phyloP scores from a whole-genome alignment of 192 early-diverging fungal genomes.

The Kickxella alabastrina region DNA sequence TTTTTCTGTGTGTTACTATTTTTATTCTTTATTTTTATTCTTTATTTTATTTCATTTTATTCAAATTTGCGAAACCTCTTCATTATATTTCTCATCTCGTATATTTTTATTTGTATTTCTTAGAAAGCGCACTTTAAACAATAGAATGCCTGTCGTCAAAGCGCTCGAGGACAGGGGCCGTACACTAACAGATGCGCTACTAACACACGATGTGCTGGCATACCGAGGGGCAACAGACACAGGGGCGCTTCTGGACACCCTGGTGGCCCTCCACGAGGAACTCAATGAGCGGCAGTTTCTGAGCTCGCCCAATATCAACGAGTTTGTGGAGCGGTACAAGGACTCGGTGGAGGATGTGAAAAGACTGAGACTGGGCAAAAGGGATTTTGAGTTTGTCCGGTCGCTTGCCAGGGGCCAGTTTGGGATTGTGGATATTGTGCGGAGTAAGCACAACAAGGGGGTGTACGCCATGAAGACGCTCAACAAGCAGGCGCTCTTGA shows the following conservation, averaged over 20 bases:
- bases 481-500: slow-evolving; percentile 67
- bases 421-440: slow-evolving; percentile 70
- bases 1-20: background rate
- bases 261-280: slow-evolving; percentile 42
- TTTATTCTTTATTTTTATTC: background rate
- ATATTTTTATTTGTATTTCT: background rate
- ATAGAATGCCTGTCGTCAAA: slow-evolving; percentile 15
- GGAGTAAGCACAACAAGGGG: slow-evolving; percentile 60
- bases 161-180: slow-evolving; percentile 37
- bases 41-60: background rate
- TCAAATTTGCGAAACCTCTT: background rate
- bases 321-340: slow-evolving; percentile 44
- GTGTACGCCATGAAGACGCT: slow-evolving; percentile 82
- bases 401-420: slow-evolving; percentile 51
- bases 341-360: slow-evolving; percentile 28
- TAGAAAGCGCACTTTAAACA: background rate
- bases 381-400: slow-evolving; percentile 45
- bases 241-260: slow-evolving; percentile 37
- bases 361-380: slow-evolving; percentile 29
- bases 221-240: slow-evolving; percentile 48
- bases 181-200: slow-evolving; percentile 24
- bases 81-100: background rate
- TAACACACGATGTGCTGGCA: slow-evolving; percentile 33
- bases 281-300: slow-evolving; percentile 36
- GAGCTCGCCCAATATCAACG: slow-evolving; percentile 34